Evolutionary conservation across 148 eudicot species (phyloP).

Genomic region (Vaccinium myrtillus): DNA sequence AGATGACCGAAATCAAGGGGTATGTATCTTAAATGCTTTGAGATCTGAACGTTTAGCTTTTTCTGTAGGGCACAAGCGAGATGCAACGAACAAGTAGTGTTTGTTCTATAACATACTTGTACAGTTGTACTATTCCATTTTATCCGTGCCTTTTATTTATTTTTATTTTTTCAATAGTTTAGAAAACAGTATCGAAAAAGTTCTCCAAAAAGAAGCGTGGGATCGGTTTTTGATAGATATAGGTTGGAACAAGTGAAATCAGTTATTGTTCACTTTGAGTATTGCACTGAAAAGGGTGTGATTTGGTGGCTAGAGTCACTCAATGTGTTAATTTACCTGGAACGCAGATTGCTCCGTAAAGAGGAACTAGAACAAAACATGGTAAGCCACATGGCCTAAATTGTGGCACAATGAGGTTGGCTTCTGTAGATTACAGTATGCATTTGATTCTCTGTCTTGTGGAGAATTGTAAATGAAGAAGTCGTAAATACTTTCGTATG

Average conservation of each 20-base stretch:
- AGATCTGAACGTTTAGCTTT: background rate
- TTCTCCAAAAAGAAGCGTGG: background rate
- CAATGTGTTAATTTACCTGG: background rate
- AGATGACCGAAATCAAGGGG: slow-evolving; percentile 70
- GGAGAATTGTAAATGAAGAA: background rate
- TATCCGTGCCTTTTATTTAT: background rate
- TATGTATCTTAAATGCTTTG: slow-evolving; percentile 17
- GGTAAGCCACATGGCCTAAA: background rate
- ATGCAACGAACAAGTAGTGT: background rate
- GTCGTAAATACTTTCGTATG: background rate
- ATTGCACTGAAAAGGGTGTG: background rate
- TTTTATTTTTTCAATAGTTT: background rate
- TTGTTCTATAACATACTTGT: background rate
- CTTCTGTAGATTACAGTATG: background rate
- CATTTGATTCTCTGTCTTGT: background rate
- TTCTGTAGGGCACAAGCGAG: background rate
- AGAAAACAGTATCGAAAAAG: background rate
- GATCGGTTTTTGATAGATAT: too few relatives aligned
- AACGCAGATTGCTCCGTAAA: background rate
- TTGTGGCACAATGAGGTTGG: background rate
- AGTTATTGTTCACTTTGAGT: background rate
- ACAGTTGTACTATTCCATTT: background rate
- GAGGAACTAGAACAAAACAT: background rate
- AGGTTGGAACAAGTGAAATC: background rate
- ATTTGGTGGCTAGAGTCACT: background rate